Evolutionary conservation across 495 filamentous ascomycete genomes (phyloP).

Genomic region (Penicillium paradoxum): DNA sequence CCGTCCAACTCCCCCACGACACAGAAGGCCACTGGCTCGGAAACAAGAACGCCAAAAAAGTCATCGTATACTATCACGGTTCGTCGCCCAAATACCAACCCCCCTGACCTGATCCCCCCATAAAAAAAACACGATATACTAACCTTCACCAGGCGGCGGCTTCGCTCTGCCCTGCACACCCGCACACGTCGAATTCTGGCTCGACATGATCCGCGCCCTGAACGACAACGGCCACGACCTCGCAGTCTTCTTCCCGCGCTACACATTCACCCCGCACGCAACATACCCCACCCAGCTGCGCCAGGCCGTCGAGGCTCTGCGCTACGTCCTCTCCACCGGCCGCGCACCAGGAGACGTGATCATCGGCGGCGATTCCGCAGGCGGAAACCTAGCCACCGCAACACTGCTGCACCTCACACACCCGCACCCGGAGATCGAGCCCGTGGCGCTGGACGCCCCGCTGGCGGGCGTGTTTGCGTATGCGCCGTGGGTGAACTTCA

Average conservation of each 20-base stretch:
- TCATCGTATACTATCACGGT: constrained; percentile 60
- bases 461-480: constrained; percentile 48
- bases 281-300: constrained; percentile 55
- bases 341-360: constrained; percentile 43
- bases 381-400: constrained; percentile 53
- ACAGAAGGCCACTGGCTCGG: constrained; percentile 58
- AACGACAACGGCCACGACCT: constrained; percentile 41
- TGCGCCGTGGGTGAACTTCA: constrained; percentile 54
- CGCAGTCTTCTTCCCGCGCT: constrained; percentile 50
- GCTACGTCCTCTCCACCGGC: constrained; percentile 39
- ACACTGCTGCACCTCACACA: constrained; percentile 57
- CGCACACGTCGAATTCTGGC: constrained; percentile 45
- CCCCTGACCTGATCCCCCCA: background rate
- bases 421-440: constrained; percentile 49
- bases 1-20: constrained; percentile 44
- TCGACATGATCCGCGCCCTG: constrained; percentile 38
- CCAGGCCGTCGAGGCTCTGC: constrained; percentile 50
- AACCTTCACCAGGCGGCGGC: constrained; percentile 47
- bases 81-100: too few relatives aligned
- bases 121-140: background rate
- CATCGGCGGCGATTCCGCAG: constrained; percentile 60
- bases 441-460: constrained; percentile 25
- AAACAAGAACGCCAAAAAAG: constrained; percentile 48
- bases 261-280: constrained; percentile 50
- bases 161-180: constrained; percentile 43